Conservation (phyloP, 2,329 filamentous ascomycete species). For the Claviceps fusiformis region DNA sequence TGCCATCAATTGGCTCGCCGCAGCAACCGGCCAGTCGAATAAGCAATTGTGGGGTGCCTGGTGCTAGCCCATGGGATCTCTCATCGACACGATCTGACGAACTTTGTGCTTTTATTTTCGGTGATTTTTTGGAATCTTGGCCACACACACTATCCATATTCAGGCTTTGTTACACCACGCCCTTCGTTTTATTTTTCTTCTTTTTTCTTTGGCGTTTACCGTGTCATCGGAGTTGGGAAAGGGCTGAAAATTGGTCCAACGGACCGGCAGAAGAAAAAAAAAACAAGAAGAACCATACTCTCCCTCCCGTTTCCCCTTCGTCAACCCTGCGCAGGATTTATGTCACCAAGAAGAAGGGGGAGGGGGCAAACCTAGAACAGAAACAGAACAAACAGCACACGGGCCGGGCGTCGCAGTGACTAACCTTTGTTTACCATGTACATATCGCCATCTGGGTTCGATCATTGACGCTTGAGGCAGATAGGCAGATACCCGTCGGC, state of each 20-base stretch:
- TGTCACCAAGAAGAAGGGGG: neutral
- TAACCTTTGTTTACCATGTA: neutral
- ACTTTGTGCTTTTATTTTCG: neutral
- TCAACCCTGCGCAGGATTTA: neutral
- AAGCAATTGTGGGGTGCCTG: constrained; percentile 14
- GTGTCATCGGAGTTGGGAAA: neutral
- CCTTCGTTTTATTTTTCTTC: neutral
- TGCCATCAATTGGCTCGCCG: constrained; percentile 46
- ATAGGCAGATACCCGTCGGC: too few species aligned
- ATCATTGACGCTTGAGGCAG: neutral
- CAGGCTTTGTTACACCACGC: neutral
- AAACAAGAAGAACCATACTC: neutral
- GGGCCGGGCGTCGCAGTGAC: neutral
- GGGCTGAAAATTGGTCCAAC: neutral
- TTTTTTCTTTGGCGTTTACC: neutral
- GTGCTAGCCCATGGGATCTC: neutral
- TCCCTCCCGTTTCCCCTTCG: neutral
- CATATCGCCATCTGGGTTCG: neutral
- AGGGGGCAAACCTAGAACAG: neutral
- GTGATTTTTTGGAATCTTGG: too few species aligned
- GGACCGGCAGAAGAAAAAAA: neutral
- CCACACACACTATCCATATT: neutral
- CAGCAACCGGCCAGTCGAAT: constrained; percentile 17
- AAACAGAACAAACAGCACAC: neutral
- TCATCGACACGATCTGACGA: neutral